phyloP scores from a whole-genome alignment of 2,329 filamentous ascomycete species.

The Trichoderma breve region DNA sequence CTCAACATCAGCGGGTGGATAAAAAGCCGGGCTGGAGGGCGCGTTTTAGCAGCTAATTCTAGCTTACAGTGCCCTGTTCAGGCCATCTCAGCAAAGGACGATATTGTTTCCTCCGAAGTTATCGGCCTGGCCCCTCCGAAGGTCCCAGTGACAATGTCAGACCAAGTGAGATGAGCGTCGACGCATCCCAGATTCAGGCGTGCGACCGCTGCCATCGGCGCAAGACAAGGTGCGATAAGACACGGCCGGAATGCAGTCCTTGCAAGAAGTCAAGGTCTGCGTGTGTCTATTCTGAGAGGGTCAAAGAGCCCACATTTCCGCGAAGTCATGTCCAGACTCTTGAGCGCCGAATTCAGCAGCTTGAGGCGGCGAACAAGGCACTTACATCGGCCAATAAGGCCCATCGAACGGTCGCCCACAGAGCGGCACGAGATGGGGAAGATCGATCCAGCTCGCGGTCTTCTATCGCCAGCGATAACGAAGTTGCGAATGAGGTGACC shows the following conservation, averaged over 20 bases:
- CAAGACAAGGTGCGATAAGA: constrained; percentile 42
- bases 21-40: not conserved
- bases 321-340: constrained; percentile 36
- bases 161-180: not conserved
- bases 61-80: not conserved
- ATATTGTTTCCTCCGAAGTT: not conserved
- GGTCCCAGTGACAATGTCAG: not conserved
- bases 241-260: constrained; percentile 35
- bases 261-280: constrained; percentile 35
- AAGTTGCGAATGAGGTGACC: constrained; percentile 42
- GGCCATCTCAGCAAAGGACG: not conserved
- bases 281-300: constrained; percentile 35
- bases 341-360: constrained; percentile 34
- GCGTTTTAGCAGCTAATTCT: not conserved
- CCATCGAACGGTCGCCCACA: constrained; percentile 19
- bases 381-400: constrained; percentile 23
- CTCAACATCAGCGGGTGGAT: not conserved
- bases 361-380: constrained; percentile 32
- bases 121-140: not conserved
- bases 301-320: constrained; percentile 31
- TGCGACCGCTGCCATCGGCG: constrained; percentile 42
- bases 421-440: not conserved
- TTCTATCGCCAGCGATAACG: constrained; percentile 20
- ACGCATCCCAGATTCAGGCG: constrained; percentile 24
- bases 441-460: constrained; percentile 9